Conservation (phyloP, 805 yeast species). For the Brettanomyces nanus region DNA sequence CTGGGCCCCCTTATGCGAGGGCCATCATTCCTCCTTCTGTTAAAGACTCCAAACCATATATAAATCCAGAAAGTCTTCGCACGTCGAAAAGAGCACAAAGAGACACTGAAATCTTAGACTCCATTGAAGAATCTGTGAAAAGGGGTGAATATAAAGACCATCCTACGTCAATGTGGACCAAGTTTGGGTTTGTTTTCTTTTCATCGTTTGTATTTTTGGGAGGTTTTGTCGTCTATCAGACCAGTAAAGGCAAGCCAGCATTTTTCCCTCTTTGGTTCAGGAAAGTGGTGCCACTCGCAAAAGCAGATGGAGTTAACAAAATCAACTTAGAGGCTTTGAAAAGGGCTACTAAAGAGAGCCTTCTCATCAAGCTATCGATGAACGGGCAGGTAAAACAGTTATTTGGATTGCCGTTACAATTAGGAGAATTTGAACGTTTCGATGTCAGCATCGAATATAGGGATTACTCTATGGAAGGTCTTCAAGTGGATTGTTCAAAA, state of each 20-base stretch:
- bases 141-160: constrained; percentile 9
- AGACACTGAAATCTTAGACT: constrained; percentile 5
- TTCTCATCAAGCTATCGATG: constrained; percentile 24
- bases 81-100: constrained; percentile 4
- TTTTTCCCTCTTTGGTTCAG: constrained; percentile 26
- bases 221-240: constrained; percentile 23
- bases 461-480: constrained; percentile 23
- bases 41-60: constrained; percentile 13
- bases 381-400: constrained; percentile 19
- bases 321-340: constrained; percentile 23
- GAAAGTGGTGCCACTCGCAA: constrained; percentile 18
- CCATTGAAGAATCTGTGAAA: constrained; percentile 12
- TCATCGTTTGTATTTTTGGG: constrained; percentile 17
- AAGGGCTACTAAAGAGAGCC: constrained; percentile 16
- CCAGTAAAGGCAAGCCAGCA: constrained; percentile 21
- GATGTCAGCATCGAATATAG: constrained; percentile 24
- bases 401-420: constrained; percentile 26
- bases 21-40: constrained; percentile 13
- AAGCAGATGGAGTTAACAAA: constrained; percentile 19
- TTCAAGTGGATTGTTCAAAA: constrained; percentile 23
- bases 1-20: no score
- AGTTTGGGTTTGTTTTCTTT: constrained; percentile 13
- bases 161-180: constrained; percentile 12
- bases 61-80: not conserved
- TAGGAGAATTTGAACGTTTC: constrained; percentile 23